Evolutionary conservation across 2,329 filamentous ascomycete genomes (phyloP).

Genomic region (Alternaria angustiovoidea): DNA sequence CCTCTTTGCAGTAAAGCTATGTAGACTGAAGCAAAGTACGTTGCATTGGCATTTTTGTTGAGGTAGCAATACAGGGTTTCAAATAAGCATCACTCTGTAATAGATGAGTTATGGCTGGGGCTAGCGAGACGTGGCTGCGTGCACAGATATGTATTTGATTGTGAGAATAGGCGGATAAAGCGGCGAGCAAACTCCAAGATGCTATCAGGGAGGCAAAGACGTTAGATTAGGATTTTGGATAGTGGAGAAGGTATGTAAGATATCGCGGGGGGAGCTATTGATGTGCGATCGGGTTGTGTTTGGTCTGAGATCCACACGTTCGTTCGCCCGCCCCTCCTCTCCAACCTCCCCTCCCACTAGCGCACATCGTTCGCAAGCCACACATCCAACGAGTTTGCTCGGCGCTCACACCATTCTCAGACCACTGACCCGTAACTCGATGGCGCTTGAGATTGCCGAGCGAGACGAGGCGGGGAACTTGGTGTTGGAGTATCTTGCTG

Average conservation of each 20-base stretch:
- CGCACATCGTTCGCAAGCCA: not conserved
- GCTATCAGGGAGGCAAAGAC: not conserved
- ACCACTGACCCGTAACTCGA: not conserved
- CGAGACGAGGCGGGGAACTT: conserved; percentile 61
- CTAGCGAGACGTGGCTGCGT: not conserved
- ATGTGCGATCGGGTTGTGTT: not conserved
- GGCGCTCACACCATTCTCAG: not conserved
- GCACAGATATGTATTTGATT: not conserved
- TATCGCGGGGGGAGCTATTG: not conserved
- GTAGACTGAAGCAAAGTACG: not conserved
- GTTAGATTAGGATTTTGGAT: not conserved
- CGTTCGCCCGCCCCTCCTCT: not conserved
- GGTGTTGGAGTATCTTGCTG: conserved; percentile 59
- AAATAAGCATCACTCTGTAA: not conserved
- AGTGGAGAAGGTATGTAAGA: not conserved
- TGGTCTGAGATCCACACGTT: not conserved
- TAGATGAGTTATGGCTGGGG: not conserved
- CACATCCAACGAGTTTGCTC: not conserved
- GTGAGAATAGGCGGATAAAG: not conserved
- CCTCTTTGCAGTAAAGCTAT: not conserved
- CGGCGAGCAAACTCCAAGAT: not conserved
- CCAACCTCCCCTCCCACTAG: not conserved
- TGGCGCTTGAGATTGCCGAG: conserved; percentile 43
- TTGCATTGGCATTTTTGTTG: not conserved
- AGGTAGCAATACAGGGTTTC: not conserved